A percentile compares a stretch with the other conserved stretches of the same genome.
These are phyloP conservation scores for Fusarium caatingaense DNA, from an alignment of 2,329 filamentous ascomycete genomes.

Conservation along the genomic window DNA sequence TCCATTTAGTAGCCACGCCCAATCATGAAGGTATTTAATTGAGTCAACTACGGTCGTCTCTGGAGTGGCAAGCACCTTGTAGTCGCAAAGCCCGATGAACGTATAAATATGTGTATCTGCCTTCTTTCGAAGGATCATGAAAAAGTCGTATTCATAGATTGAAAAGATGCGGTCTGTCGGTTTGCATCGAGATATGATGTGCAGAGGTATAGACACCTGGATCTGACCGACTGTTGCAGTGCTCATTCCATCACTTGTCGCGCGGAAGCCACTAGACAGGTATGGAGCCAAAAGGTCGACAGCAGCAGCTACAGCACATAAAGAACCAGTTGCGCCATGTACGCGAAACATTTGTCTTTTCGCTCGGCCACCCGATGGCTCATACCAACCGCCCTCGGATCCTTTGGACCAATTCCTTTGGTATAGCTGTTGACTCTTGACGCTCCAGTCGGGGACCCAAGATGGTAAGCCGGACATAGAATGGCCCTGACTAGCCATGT, in stretches of 20 bases:
- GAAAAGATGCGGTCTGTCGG: not conserved
- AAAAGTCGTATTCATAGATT: rapidly evolving
- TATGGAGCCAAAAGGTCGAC: not conserved
- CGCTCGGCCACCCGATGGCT: not conserved
- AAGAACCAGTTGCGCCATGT: not conserved
- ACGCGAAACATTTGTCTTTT: not conserved
- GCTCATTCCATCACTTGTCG: not conserved
- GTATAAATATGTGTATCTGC: not conserved
- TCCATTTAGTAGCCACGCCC: not conserved
- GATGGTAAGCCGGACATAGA: not conserved
- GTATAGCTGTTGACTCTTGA: not conserved
- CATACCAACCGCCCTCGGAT: not conserved
- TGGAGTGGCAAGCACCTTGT: rapidly evolving
- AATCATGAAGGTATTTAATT: not conserved
- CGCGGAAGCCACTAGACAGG: not conserved
- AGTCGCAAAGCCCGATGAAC: not conserved
- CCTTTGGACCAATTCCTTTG: not conserved
- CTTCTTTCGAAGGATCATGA: not conserved
- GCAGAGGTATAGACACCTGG: rapidly evolving
- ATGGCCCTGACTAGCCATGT: not conserved
- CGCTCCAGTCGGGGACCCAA: slow-evolving; percentile 1
- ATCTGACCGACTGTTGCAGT: not conserved
- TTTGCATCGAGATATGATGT: not conserved
- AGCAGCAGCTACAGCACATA: not conserved
- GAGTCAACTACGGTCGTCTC: not conserved